Evolutionary conservation across 148 eudicot species (phyloP), one percentile per base, ranked within the genome.

Genomic region (Rhododendron henanense): DNA sequence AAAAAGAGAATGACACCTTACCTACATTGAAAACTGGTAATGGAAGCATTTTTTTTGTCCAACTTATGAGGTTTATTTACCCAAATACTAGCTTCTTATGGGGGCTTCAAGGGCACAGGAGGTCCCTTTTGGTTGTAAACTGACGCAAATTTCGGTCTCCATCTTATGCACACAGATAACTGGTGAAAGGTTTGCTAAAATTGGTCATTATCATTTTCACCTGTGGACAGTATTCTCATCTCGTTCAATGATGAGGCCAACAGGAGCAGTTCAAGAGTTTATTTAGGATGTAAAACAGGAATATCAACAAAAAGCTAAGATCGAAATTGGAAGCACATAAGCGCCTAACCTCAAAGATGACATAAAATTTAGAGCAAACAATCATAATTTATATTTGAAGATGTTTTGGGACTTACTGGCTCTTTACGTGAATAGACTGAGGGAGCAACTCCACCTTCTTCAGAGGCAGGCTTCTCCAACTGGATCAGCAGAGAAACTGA

Each of bases 351-450:
- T 33, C 83, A 39, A 4, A 55, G 21, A 55, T 55, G 59, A 55
- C 19, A 55, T 15, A 41, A 53, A 80, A 10, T 41, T 50, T 53
- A 37, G 23, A 86, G 85, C 13, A 83, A 44, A 57, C 50, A 57
- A 84, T 84, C 37, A 44, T 19, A 87, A 50, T 41, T 41, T 47
- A 75, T 44, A 18, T 50, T 28, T 75, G 71, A 4, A 87, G 59
- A 75, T 48, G 67, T 81, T 82, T 81, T 63, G 74, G 31, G 77
- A 76, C 94, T 87, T 90, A 97, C 99, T 81, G 98, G 98, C 89
- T 97, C 99, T 93, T 97, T 97, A 39, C 99, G 96, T 37, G 99
- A 97, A 90, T 97, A 97, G 85, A 94, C 98, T 79, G 99, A 94
- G 71, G 99, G 92, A 85, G 99, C 90, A 85, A 95, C 91, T 65